Conservation (phyloP, 805 yeast genomes). For the Candida cerambycidarum region DNA sequence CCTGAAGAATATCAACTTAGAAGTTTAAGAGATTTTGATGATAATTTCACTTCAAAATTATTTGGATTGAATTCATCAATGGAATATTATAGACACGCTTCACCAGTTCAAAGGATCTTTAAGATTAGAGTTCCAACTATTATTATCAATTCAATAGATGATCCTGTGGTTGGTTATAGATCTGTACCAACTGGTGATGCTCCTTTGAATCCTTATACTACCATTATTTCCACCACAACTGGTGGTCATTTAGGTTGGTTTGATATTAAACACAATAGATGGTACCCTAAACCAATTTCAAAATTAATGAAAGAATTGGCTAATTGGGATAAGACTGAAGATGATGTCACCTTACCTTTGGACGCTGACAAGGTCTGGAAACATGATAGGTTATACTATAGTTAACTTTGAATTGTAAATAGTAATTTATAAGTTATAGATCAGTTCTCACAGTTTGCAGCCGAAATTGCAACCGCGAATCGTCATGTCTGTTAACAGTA, state of each 20-base stretch:
- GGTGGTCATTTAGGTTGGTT: conserved; percentile 74
- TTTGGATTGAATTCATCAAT: conserved; percentile 63
- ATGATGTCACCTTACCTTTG: conserved; percentile 24
- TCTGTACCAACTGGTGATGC: conserved; percentile 54
- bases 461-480: no score
- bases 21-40: conserved; percentile 58
- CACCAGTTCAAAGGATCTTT: conserved; percentile 56
- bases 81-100: conserved; percentile 65
- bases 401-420: not conserved
- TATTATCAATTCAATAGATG: conserved; percentile 62
- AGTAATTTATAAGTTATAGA: no score
- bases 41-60: conserved; percentile 55
- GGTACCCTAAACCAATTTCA: conserved; percentile 41
- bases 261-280: conserved; percentile 28
- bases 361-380: conserved; percentile 33
- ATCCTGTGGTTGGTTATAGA: conserved; percentile 59
- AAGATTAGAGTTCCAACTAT: conserved; percentile 62
- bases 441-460: no score
- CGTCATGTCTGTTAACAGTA: no score
- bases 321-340: conserved; percentile 23
- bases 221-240: conserved; percentile 55
- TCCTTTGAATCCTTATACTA: conserved; percentile 54
- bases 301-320: conserved; percentile 33
- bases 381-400: conserved; percentile 27
- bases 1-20: conserved; percentile 33